A percentile compares a stretch with the other conserved stretches of the same genome.
Evolutionary conservation across 495 filamentous ascomycete genomes (phyloP).

Genomic region (Penicillium ochrochloron): DNA sequence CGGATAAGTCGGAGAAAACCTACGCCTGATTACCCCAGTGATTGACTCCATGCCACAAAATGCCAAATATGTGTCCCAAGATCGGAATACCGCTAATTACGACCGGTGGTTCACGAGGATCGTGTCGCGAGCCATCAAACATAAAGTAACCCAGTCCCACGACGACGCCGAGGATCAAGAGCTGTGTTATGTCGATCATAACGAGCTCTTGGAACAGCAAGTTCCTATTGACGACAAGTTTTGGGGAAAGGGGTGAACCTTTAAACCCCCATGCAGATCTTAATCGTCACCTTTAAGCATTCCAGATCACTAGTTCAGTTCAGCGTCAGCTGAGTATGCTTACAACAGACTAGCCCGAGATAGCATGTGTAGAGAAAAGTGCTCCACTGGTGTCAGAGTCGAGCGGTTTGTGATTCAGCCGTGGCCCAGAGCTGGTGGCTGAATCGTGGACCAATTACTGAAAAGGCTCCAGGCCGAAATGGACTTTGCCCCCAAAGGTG

Average conservation of each 20-base stretch:
- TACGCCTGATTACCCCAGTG: conserved; percentile 36
- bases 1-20: background rate
- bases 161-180: conserved; percentile 17
- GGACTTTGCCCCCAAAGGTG: too few species aligned
- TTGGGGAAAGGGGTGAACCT: background rate
- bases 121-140: conserved; percentile 20
- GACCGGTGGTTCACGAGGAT: conserved; percentile 52
- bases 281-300: too few species aligned
- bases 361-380: too few species aligned
- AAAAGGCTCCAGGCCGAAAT: too few species aligned
- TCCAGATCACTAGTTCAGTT: too few species aligned
- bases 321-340: too few species aligned
- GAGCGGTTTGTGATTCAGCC: too few species aligned
- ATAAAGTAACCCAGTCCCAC: conserved; percentile 17
- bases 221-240: background rate
- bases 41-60: conserved; percentile 41
- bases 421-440: too few species aligned
- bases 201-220: background rate
- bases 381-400: too few species aligned
- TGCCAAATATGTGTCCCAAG: conserved; percentile 49
- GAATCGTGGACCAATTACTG: too few species aligned
- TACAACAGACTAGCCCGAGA: too few species aligned
- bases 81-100: conserved; percentile 45
- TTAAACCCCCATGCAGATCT: background rate
- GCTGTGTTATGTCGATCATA: conserved; percentile 21